Evolutionary conservation across 305 asterid genomes (phyloP), one percentile per base, ranked within the genome.

Genomic region (Fraxinus latifolia): DNA sequence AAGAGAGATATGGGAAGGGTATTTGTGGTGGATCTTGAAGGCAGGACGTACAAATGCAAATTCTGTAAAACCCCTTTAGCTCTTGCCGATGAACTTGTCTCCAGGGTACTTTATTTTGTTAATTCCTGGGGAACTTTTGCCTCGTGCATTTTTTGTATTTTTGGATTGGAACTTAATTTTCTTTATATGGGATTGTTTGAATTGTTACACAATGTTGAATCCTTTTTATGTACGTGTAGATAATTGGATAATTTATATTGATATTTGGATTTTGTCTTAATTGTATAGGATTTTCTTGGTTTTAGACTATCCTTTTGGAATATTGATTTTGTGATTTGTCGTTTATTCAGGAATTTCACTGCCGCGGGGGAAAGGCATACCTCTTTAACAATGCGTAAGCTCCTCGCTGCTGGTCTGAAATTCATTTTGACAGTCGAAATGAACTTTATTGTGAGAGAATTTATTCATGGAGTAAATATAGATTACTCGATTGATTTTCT

Each of bases 341-440:
- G 71, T 82, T 58, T 84, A 82, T 71, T 68, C 93, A 94, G 98
- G 82, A 86, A 72, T 93, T 93, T 80, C 97, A 89, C 81, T 80
- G 94, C 85, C 95, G 89, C 81, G 86, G 92, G 80, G 97, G 98
- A 83, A 94, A 93, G 88, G 98, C 98, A 0, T 93, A 90, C 87
- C 91, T 94, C 79, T 92, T 93, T 87, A 92, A 84, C 79, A 91
- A 85, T 15, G 94, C 84, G 98, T 94, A 81, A 93, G 98, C 86
- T 77, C 44, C 78, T 78, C 72, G 7, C 23, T 0, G 62, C 62
- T 53, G 17, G 62, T 53, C 23, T 53, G 62, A 53, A 53, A 53
- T 50, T 50, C 60, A 50, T 50, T 50, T 50, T 50, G 21, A 50
- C 62, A n/a, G 21, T 7, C 14, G 6, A 31, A 55, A 17, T 31